phyloP scores from a whole-genome alignment of 2,329 filamentous ascomycete species.

The Camillea tinctor region DNA sequence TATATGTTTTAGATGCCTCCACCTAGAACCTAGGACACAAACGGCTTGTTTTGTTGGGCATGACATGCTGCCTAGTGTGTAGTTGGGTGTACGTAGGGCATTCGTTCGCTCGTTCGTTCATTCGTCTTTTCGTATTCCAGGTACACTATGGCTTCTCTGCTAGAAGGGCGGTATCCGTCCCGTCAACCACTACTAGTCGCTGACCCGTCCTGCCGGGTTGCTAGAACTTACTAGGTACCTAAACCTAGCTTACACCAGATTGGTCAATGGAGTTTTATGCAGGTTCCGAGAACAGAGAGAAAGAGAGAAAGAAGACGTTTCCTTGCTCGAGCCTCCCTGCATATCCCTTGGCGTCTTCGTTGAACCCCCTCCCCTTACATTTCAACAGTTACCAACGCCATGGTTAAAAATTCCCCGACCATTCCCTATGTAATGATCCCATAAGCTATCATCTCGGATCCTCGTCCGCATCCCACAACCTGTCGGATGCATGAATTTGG shows the following conservation, averaged over 20 bases:
- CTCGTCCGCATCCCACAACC: not conserved
- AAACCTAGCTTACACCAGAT: not conserved
- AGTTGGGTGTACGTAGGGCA: no score
- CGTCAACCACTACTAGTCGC: not conserved
- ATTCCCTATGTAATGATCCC: not conserved
- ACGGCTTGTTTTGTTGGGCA: no score
- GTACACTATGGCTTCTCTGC: no score
- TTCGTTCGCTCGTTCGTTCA: no score
- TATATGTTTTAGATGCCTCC: no score
- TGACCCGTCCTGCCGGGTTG: not conserved
- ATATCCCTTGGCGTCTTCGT: not conserved
- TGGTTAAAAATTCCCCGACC: not conserved
- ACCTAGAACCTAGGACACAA: no score
- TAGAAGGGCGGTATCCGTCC: no score
- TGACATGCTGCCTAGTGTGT: no score
- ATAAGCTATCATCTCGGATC: not conserved
- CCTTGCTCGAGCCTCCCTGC: not conserved
- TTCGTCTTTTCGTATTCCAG: not conserved
- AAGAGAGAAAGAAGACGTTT: not conserved
- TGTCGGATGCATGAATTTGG: not conserved
- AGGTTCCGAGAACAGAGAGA: not conserved
- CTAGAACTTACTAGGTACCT: not conserved
- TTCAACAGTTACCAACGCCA: not conserved
- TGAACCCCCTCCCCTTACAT: not conserved
- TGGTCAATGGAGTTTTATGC: not conserved